Percentiles rank a stretch among this genome's conserved stretches.
Conservation (phyloP, 2,329 filamentous ascomycete species). For the Monilinia fructigena region DNA sequence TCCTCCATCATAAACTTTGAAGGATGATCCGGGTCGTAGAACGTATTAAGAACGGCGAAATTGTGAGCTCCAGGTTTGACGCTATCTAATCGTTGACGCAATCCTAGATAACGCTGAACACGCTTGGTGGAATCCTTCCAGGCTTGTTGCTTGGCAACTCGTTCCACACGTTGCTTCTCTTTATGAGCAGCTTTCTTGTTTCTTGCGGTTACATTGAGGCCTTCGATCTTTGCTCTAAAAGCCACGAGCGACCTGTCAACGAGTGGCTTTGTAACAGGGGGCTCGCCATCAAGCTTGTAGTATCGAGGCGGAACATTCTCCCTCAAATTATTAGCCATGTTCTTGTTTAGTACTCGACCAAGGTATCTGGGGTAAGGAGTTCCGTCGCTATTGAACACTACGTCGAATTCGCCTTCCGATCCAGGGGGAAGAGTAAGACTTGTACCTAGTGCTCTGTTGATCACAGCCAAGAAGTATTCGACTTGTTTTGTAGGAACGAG, state of each 20-base stretch:
- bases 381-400: conserved; percentile 59
- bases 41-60: conserved; percentile 33
- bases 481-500: conserved; percentile 69
- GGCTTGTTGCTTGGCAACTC: conserved; percentile 49
- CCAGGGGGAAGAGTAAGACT: conserved; percentile 57
- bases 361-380: conserved; percentile 68
- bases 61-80: conserved; percentile 25
- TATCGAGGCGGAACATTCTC: conserved; percentile 39
- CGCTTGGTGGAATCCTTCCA: conserved; percentile 59
- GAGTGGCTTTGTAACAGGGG: conserved; percentile 36
- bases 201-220: conserved; percentile 50
- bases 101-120: conserved; percentile 68
- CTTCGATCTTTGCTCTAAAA: conserved; percentile 56
- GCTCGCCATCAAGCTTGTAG: conserved; percentile 35
- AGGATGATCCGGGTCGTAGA: conserved; percentile 47
- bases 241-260: conserved; percentile 43
- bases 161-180: conserved; percentile 50
- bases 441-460: conserved; percentile 59
- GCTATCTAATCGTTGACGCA: conserved; percentile 46
- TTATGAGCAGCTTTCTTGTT: conserved; percentile 47
- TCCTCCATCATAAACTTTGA: conserved; percentile 50
- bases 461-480: conserved; percentile 58
- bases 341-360: conserved; percentile 52
- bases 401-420: conserved; percentile 54
- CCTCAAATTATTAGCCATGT: conserved; percentile 34